Conservation (phyloP, 1,284 basidiomycete genomes). For the Tilletia indica region DNA sequence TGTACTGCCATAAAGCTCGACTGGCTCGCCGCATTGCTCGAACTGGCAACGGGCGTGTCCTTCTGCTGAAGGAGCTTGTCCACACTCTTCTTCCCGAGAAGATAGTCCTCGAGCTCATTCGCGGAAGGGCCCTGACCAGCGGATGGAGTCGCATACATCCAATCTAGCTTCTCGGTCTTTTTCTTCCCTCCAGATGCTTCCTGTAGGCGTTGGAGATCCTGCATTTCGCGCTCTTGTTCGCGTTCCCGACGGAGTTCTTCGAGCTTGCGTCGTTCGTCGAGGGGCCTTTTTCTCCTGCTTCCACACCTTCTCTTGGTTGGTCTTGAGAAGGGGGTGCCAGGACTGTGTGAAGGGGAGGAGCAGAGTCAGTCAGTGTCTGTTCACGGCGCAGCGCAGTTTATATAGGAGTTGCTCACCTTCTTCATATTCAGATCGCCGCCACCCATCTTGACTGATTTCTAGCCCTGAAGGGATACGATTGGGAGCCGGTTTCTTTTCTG, state of each 20-base stretch:
- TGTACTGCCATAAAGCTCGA: slow-evolving; percentile 28
- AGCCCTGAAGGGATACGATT: slow-evolving; percentile 16
- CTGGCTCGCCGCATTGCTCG: background rate
- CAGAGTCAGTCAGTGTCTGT: background rate
- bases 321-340: slow-evolving; percentile 96
- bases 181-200: slow-evolving; percentile 86
- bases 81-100: slow-evolving; percentile 96
- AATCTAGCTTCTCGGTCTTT: slow-evolving; percentile 87
- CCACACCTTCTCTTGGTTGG: slow-evolving; percentile 99
- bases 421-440: slow-evolving; percentile 82
- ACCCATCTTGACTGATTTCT: slow-evolving; percentile 73
- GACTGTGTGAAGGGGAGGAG: slow-evolving; percentile 48
- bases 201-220: slow-evolving; percentile 82
- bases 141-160: slow-evolving; percentile 97
- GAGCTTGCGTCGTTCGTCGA: slow-evolving; percentile 96
- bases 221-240: slow-evolving; percentile 92
- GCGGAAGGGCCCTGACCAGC: slow-evolving; percentile 76
- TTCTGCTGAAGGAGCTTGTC: slow-evolving; percentile 84
- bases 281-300: slow-evolving; percentile 92
- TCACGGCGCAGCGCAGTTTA: background rate
- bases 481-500: background rate
- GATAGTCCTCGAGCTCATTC: slow-evolving; percentile 91
- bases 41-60: slow-evolving; percentile 66
- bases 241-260: slow-evolving; percentile 94
- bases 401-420: slow-evolving; percentile 24